Base-by-base conservation (phyloP, 345 rosid species). In the Hibiscus syriacus region DNA sequence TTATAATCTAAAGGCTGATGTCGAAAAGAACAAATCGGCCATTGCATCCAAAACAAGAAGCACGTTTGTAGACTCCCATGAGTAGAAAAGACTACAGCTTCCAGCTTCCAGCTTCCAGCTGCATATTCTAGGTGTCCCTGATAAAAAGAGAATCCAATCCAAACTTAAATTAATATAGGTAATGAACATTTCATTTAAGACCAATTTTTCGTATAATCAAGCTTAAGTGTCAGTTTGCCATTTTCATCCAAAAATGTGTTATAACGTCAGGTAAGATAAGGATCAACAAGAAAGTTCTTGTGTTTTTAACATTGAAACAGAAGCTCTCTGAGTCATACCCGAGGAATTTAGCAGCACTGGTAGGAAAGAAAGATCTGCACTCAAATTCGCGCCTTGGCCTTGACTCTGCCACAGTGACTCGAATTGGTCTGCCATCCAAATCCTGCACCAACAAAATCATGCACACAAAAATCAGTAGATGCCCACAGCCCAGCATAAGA, bases 371-470 rank as follows among this genome's bases (percentile, higher is more conserved):
- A 20, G 23, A 54, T 52, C 25, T 26, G 14, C 49, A 29, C 81
- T 88, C 80, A 92, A 90, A 88, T 43, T 71, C 83, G 55, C 92
- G 90, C 82, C 92, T 87, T 50, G 97, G 96, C 83, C 78, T 87
- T 66, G 90, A 76, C 76, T 94, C 97, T 26, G 99, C 99, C 10
- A 80, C 82, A 3, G 96, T 81, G 71, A 91, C 99, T 67, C 98
- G 90, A 39, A 94, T 89, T 43, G 86, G 10, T 71, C 99, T 87
- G 29, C 97, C 99, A 57, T 81, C 89, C 87, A 90, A 81, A 71
- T 91, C 96, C 99, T 94, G 79, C 54, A 76, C 29, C 64, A 55
- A 70, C 48, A 71, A n/a, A 38, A 38, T 38, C 41, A 38, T 10
- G 41, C 41, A 38, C 2, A 38, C 13, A 3, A 38, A 38, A 38